These are phyloP conservation scores for Plasmopara muralis DNA, from an alignment of 352 stramenopile species.

Conservation along the genomic window DNA sequence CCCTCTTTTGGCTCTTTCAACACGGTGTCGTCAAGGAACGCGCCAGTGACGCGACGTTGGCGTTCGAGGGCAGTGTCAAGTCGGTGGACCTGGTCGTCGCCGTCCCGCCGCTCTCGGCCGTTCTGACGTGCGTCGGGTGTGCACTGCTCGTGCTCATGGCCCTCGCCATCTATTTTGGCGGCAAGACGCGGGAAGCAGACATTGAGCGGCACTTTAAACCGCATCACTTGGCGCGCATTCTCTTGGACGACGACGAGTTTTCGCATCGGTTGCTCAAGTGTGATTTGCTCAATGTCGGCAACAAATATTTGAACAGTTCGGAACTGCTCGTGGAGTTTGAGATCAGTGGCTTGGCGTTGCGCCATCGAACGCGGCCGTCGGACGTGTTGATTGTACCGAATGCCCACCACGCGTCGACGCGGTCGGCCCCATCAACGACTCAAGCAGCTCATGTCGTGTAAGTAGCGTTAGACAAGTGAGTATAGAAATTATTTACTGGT, in stretches of 20 bases:
- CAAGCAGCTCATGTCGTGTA: slow-evolving; percentile 22
- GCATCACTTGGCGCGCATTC: slow-evolving; percentile 36
- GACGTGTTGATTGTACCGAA: slow-evolving; percentile 40
- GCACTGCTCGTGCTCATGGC: slow-evolving; percentile 31
- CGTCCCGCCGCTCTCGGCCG: slow-evolving; percentile 29
- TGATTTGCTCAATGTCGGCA: slow-evolving; percentile 41
- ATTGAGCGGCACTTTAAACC: slow-evolving; percentile 44
- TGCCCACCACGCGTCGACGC: slow-evolving; percentile 18
- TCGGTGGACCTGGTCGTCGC: slow-evolving; percentile 31
- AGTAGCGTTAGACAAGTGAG: slow-evolving; percentile 24
- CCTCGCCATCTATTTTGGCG: slow-evolving; percentile 32
- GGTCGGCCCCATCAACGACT: slow-evolving; percentile 13
- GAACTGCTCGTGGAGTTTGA: slow-evolving; percentile 54
- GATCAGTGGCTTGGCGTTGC: slow-evolving; percentile 39
- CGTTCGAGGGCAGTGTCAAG: slow-evolving; percentile 21
- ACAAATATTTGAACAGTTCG: slow-evolving; percentile 43
- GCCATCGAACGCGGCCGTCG: slow-evolving; percentile 30
- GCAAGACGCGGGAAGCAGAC: slow-evolving; percentile 33
- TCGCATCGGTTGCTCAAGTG: slow-evolving; percentile 38
- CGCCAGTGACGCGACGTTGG: slow-evolving; percentile 17
- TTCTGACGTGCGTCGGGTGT: slow-evolving; percentile 35
- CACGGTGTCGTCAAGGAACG: slow-evolving; percentile 29
- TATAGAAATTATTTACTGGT: too few relatives aligned
- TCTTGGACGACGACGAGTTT: slow-evolving; percentile 33
- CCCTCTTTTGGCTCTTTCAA: slow-evolving; percentile 53